phyloP scores from a whole-genome alignment of 768 basidiomycete species.

The Mycena epipterygia region DNA sequence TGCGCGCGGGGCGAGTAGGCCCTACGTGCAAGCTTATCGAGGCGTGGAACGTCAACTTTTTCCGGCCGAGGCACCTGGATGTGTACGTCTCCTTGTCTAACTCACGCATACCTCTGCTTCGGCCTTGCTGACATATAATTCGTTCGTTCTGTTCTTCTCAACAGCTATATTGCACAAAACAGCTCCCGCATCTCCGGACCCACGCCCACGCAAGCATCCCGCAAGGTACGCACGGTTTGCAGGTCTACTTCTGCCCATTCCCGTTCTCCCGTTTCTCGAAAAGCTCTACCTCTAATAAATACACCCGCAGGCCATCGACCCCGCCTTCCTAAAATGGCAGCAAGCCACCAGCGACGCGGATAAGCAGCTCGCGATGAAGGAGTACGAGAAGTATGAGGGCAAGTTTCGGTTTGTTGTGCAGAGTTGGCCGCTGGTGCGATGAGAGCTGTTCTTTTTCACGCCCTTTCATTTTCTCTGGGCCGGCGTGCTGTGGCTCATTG shows the following conservation, averaged over 20 bases:
- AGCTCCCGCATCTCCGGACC: conserved; percentile 27
- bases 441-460: conserved; percentile 6
- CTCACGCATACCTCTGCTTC: conserved; percentile 1
- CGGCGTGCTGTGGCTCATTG: conserved; percentile 7
- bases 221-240: conserved; percentile 12
- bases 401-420: conserved; percentile 32
- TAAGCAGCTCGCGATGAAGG: conserved; percentile 29
- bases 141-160: neutral
- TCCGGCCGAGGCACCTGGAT: conserved; percentile 30
- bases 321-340: conserved; percentile 30
- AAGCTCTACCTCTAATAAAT: conserved; percentile 7
- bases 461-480: conserved; percentile 10
- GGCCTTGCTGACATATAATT: conserved; percentile 10
- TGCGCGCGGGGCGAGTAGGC: conserved; percentile 31
- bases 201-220: conserved; percentile 26
- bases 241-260: neutral
- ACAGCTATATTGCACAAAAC: conserved; percentile 30
- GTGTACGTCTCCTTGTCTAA: conserved; percentile 25
- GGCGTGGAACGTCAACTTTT: conserved; percentile 33
- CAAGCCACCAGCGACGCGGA: conserved; percentile 16
- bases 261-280: neutral
- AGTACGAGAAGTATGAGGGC: conserved; percentile 29
- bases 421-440: conserved; percentile 27
- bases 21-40: conserved; percentile 34
- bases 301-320: conserved; percentile 25